Base-by-base conservation (phyloP, 164 flowering plant species). In the Chloranthus sessilifolius region DNA sequence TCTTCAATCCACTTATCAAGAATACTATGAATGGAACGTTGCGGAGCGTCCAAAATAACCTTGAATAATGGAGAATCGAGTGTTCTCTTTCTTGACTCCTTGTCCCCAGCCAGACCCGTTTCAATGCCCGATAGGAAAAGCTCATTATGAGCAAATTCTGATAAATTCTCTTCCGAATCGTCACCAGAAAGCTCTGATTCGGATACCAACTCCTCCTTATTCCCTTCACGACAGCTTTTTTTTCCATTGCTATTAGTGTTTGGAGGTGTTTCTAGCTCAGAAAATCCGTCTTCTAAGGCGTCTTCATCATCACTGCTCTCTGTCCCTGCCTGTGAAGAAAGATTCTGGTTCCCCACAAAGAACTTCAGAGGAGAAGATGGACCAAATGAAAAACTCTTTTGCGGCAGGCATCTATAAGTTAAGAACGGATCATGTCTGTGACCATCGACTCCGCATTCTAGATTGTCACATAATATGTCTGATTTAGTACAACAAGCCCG, bases 291-390 rank as follows among this genome's bases (percentile, higher is more conserved):
- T 54, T 83, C 90, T 63, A 65, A 58, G 25, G 73, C 72, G 44
- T 73, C 77, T 43, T 79, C 92, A 21, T 76, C 82, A 50, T 63
- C 73, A 40, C 68, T 65, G 56, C 74, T 80, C 61, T 74, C 48
- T 2, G 84, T 65, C 40, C 81, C 87, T 52, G 85, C 79, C 47
- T 80, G 77, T 17, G 98, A 78, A 44, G 90, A 80, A 57, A 83
- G 62, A 47, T 60, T 24, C 5, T 62, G 72, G 14, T 53, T 38
- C 17, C 61, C 70, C 29, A 43, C 5, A 34, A 43, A 59, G 29
- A 47, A 48, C 3, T 44, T 55, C 0, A 25, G 53, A 36, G 52
- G 56, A 64, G 27, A 34, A 24, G 34, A 48, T 26, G 31, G 36
- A 0, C 50, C 45, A 19, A 50, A 47, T 50, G 44, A 59, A 55